Percentiles rank a stretch among this genome's conserved stretches.
Evolutionary conservation across 441 rosid species (phyloP).

Genomic region (Aleurites moluccanus): DNA sequence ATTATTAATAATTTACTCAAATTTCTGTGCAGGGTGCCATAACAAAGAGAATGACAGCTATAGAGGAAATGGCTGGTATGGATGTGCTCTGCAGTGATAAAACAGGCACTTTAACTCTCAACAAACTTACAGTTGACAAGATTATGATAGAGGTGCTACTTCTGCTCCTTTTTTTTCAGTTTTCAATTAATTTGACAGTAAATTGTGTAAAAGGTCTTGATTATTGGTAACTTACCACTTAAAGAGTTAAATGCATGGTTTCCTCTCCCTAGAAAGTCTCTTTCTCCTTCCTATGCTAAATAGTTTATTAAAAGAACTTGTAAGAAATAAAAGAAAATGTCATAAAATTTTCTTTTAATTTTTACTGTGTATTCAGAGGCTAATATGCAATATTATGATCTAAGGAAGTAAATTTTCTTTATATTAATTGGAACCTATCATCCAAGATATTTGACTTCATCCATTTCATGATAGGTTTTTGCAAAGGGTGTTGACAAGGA

Average conservation of each 20-base stretch:
- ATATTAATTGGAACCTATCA: too few relatives aligned
- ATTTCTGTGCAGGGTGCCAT: constrained; percentile 62
- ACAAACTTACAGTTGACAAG: constrained; percentile 87
- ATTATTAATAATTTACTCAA: background rate
- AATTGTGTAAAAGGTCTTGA: background rate
- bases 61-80: constrained; percentile 99
- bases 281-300: too few relatives aligned
- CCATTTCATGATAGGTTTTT: constrained; percentile 42
- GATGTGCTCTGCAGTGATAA: constrained; percentile 98
- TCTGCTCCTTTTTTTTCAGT: background rate
- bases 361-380: too few relatives aligned
- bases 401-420: too few relatives aligned
- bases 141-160: constrained; percentile 65
- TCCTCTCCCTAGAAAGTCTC: too few relatives aligned
- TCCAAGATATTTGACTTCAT: background rate
- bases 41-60: constrained; percentile 95
- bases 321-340: too few relatives aligned
- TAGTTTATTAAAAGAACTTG: too few relatives aligned
- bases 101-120: constrained; percentile 90
- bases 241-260: background rate
- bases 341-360: too few relatives aligned
- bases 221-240: background rate
- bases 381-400: too few relatives aligned
- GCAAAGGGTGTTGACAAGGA: constrained; percentile 62
- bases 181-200: background rate